Evolutionary conservation across 805 yeast genomes (phyloP).

Genomic region (Starmera dryadoides): DNA sequence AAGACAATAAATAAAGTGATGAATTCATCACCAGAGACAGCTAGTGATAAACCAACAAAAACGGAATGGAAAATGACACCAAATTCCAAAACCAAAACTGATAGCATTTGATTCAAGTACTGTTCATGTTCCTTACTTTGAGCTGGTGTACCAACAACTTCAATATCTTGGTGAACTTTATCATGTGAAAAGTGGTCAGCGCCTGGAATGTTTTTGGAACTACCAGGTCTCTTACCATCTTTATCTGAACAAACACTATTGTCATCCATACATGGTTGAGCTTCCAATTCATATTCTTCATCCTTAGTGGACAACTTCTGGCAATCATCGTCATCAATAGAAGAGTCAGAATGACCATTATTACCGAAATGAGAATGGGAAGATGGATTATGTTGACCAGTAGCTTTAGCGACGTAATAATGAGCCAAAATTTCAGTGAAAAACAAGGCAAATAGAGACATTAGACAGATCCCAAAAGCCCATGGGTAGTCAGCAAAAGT

Average conservation of each 20-base stretch:
- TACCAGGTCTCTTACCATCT: too few relatives aligned
- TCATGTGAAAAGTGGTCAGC: constrained; percentile 38
- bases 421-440: constrained; percentile 41
- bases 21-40: constrained; percentile 75
- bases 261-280: not conserved
- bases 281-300: constrained; percentile 8
- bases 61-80: constrained; percentile 82
- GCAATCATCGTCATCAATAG: not conserved
- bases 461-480: constrained; percentile 46
- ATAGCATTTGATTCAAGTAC: constrained; percentile 48
- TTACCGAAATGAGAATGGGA: constrained; percentile 52
- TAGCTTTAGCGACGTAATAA: constrained; percentile 29
- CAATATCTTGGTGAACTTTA: constrained; percentile 35
- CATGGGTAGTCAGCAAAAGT: constrained; percentile 48
- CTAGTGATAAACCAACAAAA: constrained; percentile 70
- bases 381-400: constrained; percentile 26
- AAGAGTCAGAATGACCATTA: constrained; percentile 16
- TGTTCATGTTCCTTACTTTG: constrained; percentile 31
- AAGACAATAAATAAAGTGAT: constrained; percentile 61
- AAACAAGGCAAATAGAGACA: constrained; percentile 38
- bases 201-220: constrained; percentile 14
- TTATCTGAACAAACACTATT: constrained; percentile 2
- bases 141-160: constrained; percentile 29
- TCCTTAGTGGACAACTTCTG: not conserved
- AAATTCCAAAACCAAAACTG: constrained; percentile 59